Evolutionary conservation across 2,329 filamentous ascomycete genomes (phyloP).

Genomic region (Didymella arachidicola): DNA sequence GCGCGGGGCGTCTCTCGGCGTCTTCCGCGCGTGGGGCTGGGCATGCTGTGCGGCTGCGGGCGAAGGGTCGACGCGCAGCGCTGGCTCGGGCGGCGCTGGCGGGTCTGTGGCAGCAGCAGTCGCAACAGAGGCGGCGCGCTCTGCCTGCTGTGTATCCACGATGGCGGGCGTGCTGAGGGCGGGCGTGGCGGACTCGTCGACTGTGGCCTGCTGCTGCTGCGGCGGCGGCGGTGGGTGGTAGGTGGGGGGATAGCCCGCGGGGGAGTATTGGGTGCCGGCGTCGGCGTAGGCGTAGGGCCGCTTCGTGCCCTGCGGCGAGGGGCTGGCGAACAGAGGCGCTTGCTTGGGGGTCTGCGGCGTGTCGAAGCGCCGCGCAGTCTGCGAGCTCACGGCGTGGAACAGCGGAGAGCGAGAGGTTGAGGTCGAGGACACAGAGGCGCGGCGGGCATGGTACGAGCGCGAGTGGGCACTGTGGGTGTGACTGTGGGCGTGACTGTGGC

Average conservation of each 20-base stretch:
- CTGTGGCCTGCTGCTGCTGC: conserved; percentile 10
- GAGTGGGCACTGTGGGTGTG: background rate
- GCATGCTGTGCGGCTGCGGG: conserved; percentile 29
- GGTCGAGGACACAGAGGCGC: conserved; percentile 39
- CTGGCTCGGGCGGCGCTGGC: conserved; percentile 36
- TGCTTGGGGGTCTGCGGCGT: conserved; percentile 33
- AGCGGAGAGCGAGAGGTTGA: conserved; percentile 44
- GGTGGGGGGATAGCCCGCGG: conserved; percentile 57
- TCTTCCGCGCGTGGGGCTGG: conserved; percentile 17
- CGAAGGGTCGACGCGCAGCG: conserved; percentile 46
- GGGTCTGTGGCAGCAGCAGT: conserved; percentile 40
- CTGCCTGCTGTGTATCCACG: conserved; percentile 29
- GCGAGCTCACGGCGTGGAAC: conserved; percentile 40
- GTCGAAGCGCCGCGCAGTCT: conserved; percentile 41
- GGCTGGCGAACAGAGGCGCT: conserved; percentile 33
- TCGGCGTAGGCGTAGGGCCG: conserved; percentile 56
- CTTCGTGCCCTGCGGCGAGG: conserved; percentile 41
- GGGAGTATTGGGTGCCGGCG: conserved; percentile 64
- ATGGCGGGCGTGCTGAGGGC: conserved; percentile 27
- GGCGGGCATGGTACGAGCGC: conserved; percentile 29
- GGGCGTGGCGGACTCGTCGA: conserved; percentile 12
- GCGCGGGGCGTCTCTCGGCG: conserved; percentile 25
- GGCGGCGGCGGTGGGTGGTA: conserved; percentile 31
- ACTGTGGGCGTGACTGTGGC: too few species aligned
- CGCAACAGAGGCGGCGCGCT: conserved; percentile 45